phyloP scores from a whole-genome alignment of 2,329 filamentous ascomycete genomes.

The Paraconiothyrium brasiliense region DNA sequence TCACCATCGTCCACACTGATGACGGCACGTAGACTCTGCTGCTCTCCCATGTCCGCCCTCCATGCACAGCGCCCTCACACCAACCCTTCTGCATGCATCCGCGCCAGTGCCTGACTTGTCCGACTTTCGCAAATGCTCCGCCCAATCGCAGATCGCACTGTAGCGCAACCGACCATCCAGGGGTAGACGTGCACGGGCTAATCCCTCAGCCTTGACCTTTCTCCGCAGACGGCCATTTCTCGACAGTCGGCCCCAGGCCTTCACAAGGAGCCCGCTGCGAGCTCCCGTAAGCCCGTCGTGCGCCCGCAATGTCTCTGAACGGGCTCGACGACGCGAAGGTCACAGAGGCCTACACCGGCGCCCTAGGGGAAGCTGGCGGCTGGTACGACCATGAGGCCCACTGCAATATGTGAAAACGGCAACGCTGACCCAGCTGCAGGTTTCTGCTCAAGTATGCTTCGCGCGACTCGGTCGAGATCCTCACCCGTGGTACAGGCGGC shows the following conservation, averaged over 20 bases:
- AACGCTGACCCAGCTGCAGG: conserved; percentile 63
- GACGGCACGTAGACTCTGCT: not conserved
- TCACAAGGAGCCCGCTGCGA: conserved; percentile 19
- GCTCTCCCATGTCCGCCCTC: not conserved
- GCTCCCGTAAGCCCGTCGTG: conserved; percentile 21
- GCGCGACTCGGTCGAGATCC: conserved; percentile 85
- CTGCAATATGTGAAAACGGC: conserved; percentile 18
- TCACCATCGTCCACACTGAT: not conserved
- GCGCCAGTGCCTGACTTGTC: not conserved
- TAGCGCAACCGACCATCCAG: conserved; percentile 4
- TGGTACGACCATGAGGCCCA: conserved; percentile 71
- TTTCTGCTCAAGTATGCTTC: conserved; percentile 91
- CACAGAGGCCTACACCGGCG: conserved; percentile 83
- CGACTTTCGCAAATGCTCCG: not conserved
- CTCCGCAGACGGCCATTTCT: conserved; percentile 15
- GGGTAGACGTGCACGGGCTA: conserved; percentile 9
- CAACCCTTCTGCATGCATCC: not conserved
- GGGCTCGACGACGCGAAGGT: conserved; percentile 85
- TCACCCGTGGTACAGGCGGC: conserved; percentile 80
- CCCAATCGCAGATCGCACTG: not conserved
- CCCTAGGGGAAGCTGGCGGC: conserved; percentile 85
- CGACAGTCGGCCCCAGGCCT: conserved; percentile 20
- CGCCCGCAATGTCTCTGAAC: conserved; percentile 84
- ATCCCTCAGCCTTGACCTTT: conserved; percentile 3
- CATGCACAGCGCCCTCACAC: not conserved